A percentile compares a stretch with the other conserved stretches of the same genome.
phyloP scores from a whole-genome alignment of 441 rosid genomes.

The Viola pubescens region DNA sequence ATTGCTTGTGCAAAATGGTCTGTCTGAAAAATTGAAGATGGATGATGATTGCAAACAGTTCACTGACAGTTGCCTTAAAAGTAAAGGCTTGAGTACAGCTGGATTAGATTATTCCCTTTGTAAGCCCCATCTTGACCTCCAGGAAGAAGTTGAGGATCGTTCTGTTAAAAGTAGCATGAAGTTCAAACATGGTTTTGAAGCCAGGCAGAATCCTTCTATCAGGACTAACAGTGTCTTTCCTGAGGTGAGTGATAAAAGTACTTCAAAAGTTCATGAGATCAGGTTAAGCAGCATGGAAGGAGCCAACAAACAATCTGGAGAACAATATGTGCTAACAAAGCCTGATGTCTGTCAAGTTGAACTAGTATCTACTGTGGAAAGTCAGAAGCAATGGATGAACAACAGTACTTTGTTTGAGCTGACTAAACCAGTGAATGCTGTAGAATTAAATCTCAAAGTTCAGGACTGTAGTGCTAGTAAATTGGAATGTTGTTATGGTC shows the following conservation, averaged over 20 bases:
- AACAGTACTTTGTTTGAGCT: constrained; percentile 12
- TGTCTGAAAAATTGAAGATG: constrained; percentile 18
- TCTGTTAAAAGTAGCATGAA: constrained; percentile 15
- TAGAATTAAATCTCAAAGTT: constrained; percentile 11
- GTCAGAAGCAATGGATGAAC: constrained; percentile 8
- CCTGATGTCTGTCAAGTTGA: constrained; percentile 15
- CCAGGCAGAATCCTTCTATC: constrained; percentile 7
- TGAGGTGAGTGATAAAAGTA: constrained; percentile 13
- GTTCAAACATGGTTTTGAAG: constrained; percentile 14
- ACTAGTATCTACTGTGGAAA: constrained; percentile 10
- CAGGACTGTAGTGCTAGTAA: constrained; percentile 11
- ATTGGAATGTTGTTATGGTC: constrained; percentile 15
- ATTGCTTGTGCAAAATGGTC: constrained; percentile 19
- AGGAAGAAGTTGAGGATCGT: constrained; percentile 16
- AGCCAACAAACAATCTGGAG: constrained; percentile 10
- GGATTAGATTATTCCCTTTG: constrained; percentile 8
- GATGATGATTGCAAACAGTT: constrained; percentile 15
- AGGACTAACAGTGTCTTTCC: constrained; percentile 12
- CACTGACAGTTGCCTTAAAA: constrained; percentile 13
- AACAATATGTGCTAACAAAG: constrained; percentile 20
- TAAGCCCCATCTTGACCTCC: constrained; percentile 6
- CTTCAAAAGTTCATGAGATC: constrained; percentile 16
- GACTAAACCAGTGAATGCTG: constrained; percentile 8
- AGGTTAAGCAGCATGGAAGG: constrained; percentile 18
- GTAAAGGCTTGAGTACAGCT: constrained; percentile 13